Conservation (phyloP, 805 yeast species). For the Candida sanyiensis region DNA sequence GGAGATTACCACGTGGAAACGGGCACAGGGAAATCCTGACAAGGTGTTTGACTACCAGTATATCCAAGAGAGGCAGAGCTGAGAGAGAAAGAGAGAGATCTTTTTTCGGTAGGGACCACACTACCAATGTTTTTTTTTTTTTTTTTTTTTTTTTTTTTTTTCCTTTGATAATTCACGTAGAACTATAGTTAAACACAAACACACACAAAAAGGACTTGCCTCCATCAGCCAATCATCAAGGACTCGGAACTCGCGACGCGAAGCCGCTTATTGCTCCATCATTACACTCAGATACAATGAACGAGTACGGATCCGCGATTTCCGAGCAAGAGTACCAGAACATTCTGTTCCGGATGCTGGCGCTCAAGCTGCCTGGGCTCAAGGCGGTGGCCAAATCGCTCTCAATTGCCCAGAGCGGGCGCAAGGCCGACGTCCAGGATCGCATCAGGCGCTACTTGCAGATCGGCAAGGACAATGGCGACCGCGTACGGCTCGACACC, state of each 20-base stretch:
- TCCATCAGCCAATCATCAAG: too few species aligned
- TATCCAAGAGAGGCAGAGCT: conserved; percentile 12
- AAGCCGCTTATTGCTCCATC: not conserved
- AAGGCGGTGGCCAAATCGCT: conserved; percentile 48
- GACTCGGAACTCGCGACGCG: not conserved
- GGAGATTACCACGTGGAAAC: conserved; percentile 54
- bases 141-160: too few species aligned
- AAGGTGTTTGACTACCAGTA: conserved; percentile 40
- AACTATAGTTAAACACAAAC: too few species aligned
- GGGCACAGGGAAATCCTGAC: conserved; percentile 42
- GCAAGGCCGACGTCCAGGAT: conserved; percentile 55
- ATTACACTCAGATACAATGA: not conserved
- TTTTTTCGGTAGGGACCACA: not conserved
- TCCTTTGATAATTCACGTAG: too few species aligned
- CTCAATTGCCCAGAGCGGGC: conserved; percentile 46
- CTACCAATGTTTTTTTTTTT: too few species aligned
- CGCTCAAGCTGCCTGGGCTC: conserved; percentile 42
- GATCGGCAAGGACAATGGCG: conserved; percentile 36
- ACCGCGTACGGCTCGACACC: conserved; percentile 39
- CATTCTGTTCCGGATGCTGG: conserved; percentile 5
- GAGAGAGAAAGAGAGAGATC: not conserved
- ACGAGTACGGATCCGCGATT: not conserved
- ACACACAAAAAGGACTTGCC: too few species aligned
- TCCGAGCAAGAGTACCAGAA: conserved; percentile 4
- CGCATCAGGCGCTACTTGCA: conserved; percentile 44